Percentiles rank a stretch among this genome's conserved stretches.
Conservation (phyloP, 2,329 filamentous ascomycete species). For the Fusarium fujikuroi region DNA sequence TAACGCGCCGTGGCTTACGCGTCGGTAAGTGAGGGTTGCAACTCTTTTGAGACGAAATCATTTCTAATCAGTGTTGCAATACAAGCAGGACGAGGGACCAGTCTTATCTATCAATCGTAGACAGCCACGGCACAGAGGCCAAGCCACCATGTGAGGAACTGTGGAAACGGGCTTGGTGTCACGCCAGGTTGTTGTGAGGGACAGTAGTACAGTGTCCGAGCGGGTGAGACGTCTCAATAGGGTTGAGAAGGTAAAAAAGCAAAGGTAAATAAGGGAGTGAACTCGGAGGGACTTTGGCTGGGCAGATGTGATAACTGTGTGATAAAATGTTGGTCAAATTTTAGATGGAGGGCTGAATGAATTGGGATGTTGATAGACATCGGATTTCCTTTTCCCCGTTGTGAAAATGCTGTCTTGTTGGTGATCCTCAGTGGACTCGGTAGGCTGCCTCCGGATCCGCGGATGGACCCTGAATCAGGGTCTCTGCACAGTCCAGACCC, state of each 20-base stretch:
- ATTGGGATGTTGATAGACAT: background rate
- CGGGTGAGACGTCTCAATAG: background rate
- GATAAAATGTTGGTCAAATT: background rate
- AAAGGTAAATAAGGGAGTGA: background rate
- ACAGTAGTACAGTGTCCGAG: background rate
- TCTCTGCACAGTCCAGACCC: conserved; percentile 6
- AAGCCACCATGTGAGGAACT: background rate
- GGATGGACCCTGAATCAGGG: conserved; percentile 25
- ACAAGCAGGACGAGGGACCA: background rate
- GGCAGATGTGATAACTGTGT: background rate
- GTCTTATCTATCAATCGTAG: background rate
- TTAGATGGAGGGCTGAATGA: background rate
- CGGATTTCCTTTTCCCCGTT: background rate
- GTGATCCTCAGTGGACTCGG: background rate
- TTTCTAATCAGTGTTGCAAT: background rate
- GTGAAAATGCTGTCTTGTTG: background rate
- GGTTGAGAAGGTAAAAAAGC: background rate
- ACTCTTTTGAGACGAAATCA: background rate
- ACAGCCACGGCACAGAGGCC: background rate
- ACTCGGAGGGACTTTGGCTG: background rate
- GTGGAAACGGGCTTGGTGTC: background rate
- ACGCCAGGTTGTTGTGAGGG: background rate
- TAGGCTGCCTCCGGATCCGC: conserved; percentile 16
- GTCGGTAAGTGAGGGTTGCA: background rate
- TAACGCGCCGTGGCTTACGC: conserved; percentile 14